These are phyloP conservation scores for Lagenaria siceraria DNA, from an alignment of 306 rosid species.

Conservation along the genomic window DNA sequence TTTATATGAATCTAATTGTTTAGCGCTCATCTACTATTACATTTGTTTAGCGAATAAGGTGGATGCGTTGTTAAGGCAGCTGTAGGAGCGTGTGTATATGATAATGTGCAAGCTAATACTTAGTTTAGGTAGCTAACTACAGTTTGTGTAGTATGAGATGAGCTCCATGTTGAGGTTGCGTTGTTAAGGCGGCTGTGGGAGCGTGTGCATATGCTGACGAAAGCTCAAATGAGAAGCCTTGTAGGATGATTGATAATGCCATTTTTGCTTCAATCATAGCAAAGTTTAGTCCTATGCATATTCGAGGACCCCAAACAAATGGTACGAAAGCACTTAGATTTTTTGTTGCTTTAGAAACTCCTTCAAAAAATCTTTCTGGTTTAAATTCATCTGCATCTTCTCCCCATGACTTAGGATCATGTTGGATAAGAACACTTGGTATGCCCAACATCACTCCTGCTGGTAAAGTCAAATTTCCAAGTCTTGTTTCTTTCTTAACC, in stretches of 20 bases:
- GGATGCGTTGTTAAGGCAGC: no score
- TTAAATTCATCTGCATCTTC: conserved; percentile 26
- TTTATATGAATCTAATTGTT: no score
- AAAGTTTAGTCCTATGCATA: conserved; percentile 25
- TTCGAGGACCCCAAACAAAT: conserved; percentile 19
- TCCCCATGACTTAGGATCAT: conserved; percentile 19
- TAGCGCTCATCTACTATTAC: no score
- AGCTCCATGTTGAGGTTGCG: conserved; percentile 30
- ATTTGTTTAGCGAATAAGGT: no score
- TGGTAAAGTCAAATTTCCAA: conserved; percentile 13
- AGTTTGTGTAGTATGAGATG: conserved; percentile 12
- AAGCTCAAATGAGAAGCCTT: conserved; percentile 30
- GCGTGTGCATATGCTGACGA: conserved; percentile 25
- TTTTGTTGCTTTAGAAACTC: conserved; percentile 23
- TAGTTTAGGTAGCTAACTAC: not conserved
- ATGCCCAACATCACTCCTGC: not conserved
- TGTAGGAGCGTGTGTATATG: no score
- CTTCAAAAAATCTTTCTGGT: conserved; percentile 29
- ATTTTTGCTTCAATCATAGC: conserved; percentile 25
- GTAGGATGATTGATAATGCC: conserved; percentile 24
- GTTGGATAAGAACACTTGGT: conserved; percentile 17
- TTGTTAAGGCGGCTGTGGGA: not conserved
- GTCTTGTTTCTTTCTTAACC: not conserved
- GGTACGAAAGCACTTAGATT: conserved; percentile 10
- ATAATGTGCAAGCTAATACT: not conserved